phyloP scores from a whole-genome alignment of 495 filamentous ascomycete species.

The Chaetomium fimeti region DNA sequence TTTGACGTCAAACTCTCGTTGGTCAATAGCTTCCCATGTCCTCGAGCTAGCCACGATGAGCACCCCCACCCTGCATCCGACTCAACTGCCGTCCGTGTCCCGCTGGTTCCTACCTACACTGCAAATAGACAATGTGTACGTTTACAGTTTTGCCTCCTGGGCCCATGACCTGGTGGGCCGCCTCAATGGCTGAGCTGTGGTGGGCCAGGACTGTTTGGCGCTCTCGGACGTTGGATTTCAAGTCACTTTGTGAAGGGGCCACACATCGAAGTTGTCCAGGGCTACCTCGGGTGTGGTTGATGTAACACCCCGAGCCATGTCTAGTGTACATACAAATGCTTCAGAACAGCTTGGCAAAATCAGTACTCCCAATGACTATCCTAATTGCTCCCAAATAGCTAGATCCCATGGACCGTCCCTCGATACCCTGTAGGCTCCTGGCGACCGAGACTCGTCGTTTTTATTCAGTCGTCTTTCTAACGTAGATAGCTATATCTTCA shows the following conservation, averaged over 20 bases:
- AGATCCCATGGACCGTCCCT: too few species aligned
- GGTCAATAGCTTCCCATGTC: background rate
- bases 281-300: background rate
- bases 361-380: too few species aligned
- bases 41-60: background rate
- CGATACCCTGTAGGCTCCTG: too few species aligned
- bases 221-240: too few species aligned
- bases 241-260: too few species aligned
- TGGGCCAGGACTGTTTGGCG: background rate
- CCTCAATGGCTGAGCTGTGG: background rate
- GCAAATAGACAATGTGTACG: too few species aligned
- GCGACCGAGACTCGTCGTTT: too few species aligned
- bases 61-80: background rate
- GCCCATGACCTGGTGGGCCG: background rate
- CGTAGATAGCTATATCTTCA: slow-evolving; percentile 1
- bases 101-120: background rate
- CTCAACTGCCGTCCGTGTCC: background rate
- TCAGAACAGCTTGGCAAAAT: too few species aligned
- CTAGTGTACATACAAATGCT: too few species aligned
- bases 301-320: too few species aligned
- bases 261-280: background rate
- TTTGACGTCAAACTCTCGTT: background rate
- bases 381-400: too few species aligned
- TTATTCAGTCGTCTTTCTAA: background rate
- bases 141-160: background rate